Percentiles rank a stretch among this genome's conserved stretches.
phyloP scores from a whole-genome alignment of 352 stramenopile species.

The Peronosclerospora sorghi region DNA sequence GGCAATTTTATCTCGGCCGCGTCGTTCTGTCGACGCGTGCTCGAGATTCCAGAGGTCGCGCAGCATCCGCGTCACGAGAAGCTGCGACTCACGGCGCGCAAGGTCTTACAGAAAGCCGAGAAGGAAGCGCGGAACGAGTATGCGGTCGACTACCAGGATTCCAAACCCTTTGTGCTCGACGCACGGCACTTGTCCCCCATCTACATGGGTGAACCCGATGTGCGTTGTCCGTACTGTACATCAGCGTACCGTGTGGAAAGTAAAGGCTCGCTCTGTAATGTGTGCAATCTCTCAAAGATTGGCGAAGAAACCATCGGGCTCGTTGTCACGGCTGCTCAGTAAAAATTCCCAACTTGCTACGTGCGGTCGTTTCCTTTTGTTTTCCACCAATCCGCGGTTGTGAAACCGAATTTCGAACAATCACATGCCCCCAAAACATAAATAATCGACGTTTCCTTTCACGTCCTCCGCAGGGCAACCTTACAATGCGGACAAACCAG shows the following conservation, averaged over 20 bases:
- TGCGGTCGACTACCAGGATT: conserved; percentile 95
- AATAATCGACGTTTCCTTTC: too few relatives aligned
- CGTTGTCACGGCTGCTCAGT: conserved; percentile 69
- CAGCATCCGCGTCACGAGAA: conserved; percentile 86
- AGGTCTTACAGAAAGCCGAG: conserved; percentile 97
- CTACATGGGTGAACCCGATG: conserved; percentile 82
- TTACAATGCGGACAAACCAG: not conserved
- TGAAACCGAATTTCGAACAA: too few relatives aligned
- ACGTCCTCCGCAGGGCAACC: not conserved
- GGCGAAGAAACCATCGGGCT: conserved; percentile 94
- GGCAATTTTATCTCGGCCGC: conserved; percentile 99
- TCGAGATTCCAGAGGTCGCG: conserved; percentile 96
- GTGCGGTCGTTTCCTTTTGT: too few relatives aligned
- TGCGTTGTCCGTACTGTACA: conserved; percentile 94
- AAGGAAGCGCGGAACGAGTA: conserved; percentile 98
- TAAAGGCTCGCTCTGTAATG: conserved; percentile 86
- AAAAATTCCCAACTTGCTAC: too few relatives aligned
- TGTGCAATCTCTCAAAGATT: conserved; percentile 88
- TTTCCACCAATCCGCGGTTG: too few relatives aligned
- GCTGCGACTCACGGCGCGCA: conserved; percentile 90
- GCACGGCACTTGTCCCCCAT: conserved; percentile 92
- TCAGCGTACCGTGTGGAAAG: conserved; percentile 84
- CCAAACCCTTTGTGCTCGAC: conserved; percentile 94
- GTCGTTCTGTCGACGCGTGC: conserved; percentile 96
- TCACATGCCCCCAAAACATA: not conserved